Evolutionary conservation across 495 filamentous ascomycete species (phyloP), one percentile per base, ranked within the genome.

Genomic region (Elaphomyces granulatus): DNA sequence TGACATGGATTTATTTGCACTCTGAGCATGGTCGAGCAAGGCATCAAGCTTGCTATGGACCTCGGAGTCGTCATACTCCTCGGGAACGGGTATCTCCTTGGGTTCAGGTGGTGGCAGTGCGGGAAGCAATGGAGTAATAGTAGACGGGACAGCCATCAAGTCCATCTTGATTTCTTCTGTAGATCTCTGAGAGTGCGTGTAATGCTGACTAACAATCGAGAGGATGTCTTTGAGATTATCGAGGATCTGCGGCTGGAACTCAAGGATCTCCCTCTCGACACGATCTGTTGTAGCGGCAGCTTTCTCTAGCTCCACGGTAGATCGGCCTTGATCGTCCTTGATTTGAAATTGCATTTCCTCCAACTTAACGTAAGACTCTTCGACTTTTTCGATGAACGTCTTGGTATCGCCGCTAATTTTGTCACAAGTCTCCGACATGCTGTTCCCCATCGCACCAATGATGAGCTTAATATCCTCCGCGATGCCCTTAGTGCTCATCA

Each of bases 231-330:
- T 78, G 34, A 95, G 70, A 0, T 79, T 74, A 20, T 86, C 77
- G 20, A 93, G 64, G 38, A 94, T 79, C 54, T 86, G 81, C 3
- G 87, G 87, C 40, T 93, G 77, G 55, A 80, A 82, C 52, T 93
- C 85, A 4, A 71, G 68, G 8, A 87, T 67, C 36, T 86, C 70
- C 37, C 67, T 75, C 41, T 88, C 83, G 1, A 94, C 67, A 34
- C 73, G 76, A 36, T 83, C 83, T 15, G 94, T 74, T 2, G 76
- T 72, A 45, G 68, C 70, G 19, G 83, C 61, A 3, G 76, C 71
- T 47, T 82, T 76, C 42, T 79, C 74, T 37, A 85, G 65, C 47
- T 90, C 79, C 16, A 80, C 81, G 3, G 81, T 72, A 2, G 84
- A 84, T 30, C 80, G 72, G 45, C 81, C 71, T 45, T 90, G 83